Evolutionary conservation across 2,329 filamentous ascomycete genomes (phyloP), one percentile per base, ranked within the genome.

Genomic region (Stemphylium vesicarium): DNA sequence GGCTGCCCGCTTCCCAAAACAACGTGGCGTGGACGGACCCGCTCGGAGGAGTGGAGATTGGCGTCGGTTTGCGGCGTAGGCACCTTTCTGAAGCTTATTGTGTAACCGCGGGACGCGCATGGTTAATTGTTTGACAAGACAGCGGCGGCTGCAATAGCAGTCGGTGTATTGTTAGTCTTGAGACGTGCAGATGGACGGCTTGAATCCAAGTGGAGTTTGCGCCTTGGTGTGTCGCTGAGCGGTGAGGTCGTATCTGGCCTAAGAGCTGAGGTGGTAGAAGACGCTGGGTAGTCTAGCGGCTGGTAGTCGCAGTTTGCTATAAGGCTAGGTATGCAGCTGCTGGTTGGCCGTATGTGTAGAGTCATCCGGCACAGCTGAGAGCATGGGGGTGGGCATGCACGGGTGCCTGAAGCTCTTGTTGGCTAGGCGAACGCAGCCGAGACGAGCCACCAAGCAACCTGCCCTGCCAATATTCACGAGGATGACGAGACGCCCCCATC

Each of bases 81-180:
- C 49, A 39, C 32, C n/a, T 29, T 39, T 29, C 44, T 47, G 20
- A 22, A 22, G 40, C n/a, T 50, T 37, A 7, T 3, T 39, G 35
- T 47, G 37, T 43, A 62, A 51, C 53, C 58, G 60, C 58, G 51
- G 42, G 38, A 59, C 20, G 42, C 42, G 42, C 42, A 44, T 32
- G 31, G 31, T 18, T 44, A 44, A 44, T 44, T 35, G 20, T 20
- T 13, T 35, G 42, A 33, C 42, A 32, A 24, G 42, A 44, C 10
- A 11, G 26, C 8, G 26, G 26, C 26, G 26, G 26, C 26, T 29
- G 26, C 9, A 29, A 29, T 29, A 29, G 26, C 26, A 29, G 26
- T 29, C 26, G 26, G 26, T 29, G 26, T 29, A 29, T 29, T 29
- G 9, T 29, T 29, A 29, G 26, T 29, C 26, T 29, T 29, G 10